These are phyloP conservation scores for Lophiostoma macrostomum DNA, from an alignment of 495 filamentous ascomycete genomes.

Conservation along the genomic window DNA sequence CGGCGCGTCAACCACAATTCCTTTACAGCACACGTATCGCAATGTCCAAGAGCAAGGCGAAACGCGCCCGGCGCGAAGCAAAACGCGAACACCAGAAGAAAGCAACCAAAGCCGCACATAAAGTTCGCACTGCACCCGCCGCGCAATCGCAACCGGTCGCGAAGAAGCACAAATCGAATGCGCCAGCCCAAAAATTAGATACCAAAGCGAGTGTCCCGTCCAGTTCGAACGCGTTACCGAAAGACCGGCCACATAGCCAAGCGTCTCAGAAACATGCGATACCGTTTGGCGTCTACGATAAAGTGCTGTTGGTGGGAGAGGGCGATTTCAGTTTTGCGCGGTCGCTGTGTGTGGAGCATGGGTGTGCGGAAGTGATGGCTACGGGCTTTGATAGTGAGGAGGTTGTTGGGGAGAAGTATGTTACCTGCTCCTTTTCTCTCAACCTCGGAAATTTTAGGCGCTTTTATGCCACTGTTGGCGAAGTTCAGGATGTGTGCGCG, in stretches of 20 bases:
- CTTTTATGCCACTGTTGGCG: no score
- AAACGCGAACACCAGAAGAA: constrained; percentile 18
- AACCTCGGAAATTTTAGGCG: no score
- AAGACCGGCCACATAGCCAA: background rate
- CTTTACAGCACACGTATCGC: background rate
- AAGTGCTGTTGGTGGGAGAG: constrained; percentile 84
- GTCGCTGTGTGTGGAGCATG: constrained; percentile 69
- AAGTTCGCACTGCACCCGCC: background rate
- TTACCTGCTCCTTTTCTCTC: background rate
- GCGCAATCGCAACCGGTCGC: no score
- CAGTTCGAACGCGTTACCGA: no score
- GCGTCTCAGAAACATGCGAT: constrained; percentile 13
- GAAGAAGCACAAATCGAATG: constrained; percentile 1
- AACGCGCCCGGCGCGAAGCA: constrained; percentile 21
- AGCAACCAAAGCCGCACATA: no score
- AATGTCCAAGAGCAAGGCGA: constrained; percentile 25
- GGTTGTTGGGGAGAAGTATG: constrained; percentile 21
- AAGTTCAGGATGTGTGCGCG: no score
- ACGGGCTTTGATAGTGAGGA: constrained; percentile 56
- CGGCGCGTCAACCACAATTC: background rate
- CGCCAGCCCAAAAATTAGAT: background rate
- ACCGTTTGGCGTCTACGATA: constrained; percentile 70
- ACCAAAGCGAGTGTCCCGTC: no score
- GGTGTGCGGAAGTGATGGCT: constrained; percentile 61
- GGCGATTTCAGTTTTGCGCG: constrained; percentile 88